Conservation (phyloP, 768 basidiomycete genomes). For the Gloeopeniophorella convolvens region DNA sequence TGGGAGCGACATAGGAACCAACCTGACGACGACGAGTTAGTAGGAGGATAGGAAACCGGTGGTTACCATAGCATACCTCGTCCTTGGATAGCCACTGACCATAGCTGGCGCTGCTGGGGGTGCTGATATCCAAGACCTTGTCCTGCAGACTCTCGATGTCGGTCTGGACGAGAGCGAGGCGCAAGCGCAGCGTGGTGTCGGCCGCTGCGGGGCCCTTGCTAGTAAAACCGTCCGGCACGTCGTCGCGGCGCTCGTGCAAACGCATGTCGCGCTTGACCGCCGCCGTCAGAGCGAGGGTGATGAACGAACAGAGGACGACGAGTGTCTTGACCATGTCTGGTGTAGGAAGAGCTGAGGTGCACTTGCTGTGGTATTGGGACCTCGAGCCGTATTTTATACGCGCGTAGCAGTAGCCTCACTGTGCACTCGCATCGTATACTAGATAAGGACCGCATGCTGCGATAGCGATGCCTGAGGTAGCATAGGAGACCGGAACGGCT, state of each 20-base stretch:
- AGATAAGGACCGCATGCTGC: too few relatives aligned
- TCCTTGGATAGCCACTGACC: slow-evolving; percentile 5
- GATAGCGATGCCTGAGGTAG: too few relatives aligned
- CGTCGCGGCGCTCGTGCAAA: slow-evolving; percentile 1
- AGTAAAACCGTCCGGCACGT: background rate
- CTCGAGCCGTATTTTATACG: too few relatives aligned
- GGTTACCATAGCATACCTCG: background rate
- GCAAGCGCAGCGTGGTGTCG: background rate
- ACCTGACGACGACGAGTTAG: slow-evolving; percentile 6
- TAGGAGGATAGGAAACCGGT: too few relatives aligned
- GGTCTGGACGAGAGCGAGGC: background rate
- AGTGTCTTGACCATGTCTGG: background rate
- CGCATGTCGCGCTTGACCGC: background rate
- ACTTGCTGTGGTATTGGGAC: too few relatives aligned
- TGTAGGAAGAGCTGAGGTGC: too few relatives aligned
- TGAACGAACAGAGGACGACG: background rate
- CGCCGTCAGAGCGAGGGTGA: background rate
- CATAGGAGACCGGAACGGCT: too few relatives aligned
- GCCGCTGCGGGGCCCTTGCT: slow-evolving; percentile 4
- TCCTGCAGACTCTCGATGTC: background rate
- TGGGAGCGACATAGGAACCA: slow-evolving; percentile 18
- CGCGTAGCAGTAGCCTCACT: too few relatives aligned
- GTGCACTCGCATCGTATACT: too few relatives aligned
- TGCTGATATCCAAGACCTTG: background rate
- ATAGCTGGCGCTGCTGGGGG: background rate